Conservation (phyloP, 2,329 filamentous ascomycete species). For the Falciphora oryzae region DNA sequence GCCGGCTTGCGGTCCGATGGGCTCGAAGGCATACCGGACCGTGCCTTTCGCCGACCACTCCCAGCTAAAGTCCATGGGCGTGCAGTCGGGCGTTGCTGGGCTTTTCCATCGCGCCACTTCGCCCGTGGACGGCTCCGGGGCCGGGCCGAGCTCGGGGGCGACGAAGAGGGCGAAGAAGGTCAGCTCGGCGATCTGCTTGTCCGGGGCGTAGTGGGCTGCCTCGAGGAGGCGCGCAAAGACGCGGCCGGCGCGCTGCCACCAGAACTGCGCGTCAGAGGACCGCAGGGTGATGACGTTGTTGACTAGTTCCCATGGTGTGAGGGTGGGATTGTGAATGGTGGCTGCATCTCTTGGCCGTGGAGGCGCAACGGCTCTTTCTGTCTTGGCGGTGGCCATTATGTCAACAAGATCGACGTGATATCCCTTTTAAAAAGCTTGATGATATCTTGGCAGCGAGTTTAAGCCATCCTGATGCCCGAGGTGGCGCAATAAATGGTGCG, state of each 20-base stretch:
- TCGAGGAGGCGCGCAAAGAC: slow-evolving; percentile 21
- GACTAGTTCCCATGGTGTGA: no score
- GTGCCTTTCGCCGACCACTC: slow-evolving; percentile 18
- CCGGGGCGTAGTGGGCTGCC: slow-evolving; percentile 17
- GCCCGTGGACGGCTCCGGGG: slow-evolving; percentile 14
- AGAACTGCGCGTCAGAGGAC: slow-evolving; percentile 17
- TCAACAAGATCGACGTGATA: no score
- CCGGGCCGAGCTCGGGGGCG: slow-evolving; percentile 18
- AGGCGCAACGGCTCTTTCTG: no score
- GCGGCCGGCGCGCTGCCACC: slow-evolving; percentile 20
- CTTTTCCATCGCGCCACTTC: slow-evolving; percentile 15
- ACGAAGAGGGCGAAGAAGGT: slow-evolving; percentile 21
- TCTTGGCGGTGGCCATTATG: no score
- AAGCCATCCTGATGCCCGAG: no score
- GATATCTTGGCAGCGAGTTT: no score
- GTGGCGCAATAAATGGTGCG: no score
- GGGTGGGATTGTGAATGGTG: no score
- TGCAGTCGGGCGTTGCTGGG: slow-evolving; percentile 19
- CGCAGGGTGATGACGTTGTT: no score
- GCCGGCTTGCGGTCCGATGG: slow-evolving; percentile 18
- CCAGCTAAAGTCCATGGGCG: slow-evolving; percentile 22
- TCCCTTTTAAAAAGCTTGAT: no score
- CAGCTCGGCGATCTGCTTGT: slow-evolving; percentile 20
- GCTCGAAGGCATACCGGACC: slow-evolving; percentile 21
- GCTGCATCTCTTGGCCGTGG: no score